Evolutionary conservation across 1,139 yeast genomes (phyloP), one percentile per base, ranked within the genome.

Genomic region (Candida sojae): DNA sequence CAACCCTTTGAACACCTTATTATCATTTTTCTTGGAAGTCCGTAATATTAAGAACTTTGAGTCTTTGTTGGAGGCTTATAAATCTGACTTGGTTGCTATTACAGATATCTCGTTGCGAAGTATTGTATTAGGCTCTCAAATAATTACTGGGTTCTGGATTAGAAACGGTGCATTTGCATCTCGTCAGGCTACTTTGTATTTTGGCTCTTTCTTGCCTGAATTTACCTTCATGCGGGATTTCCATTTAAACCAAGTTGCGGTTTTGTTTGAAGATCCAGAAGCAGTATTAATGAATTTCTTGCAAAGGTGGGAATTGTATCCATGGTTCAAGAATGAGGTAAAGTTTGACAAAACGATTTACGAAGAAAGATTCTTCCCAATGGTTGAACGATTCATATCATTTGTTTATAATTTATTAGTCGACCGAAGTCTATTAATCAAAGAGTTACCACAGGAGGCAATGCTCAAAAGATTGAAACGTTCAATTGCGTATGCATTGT

Each of bases 101-200:
- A 72, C 86, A 0, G 90, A 84, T 60, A 67, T 76, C 41, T 75
- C 88, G 0, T 65, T 87, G 44, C 72, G 88, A 58, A 75, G 85
- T 21, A 69, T 84, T 9, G 96, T 88, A 0, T 68, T 88, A 21
- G 74, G 86, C 6, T 75, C 92, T 0, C 97, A 93, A 62, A 83
- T 91, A 12, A 81, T 83, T 42, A 77, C 82, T 1, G 96, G 96
- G 0, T 80, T 86, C 52, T 93, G 98, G 98, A 89, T 93, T 3
- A 79, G 98, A 62, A 93, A 93, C 62, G 89, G 89, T n/a, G 57
- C 70, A 43, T 68, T 80, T 6, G 79, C 77, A 2, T 64, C 82
- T 3, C 72, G 77, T 43, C 84, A 81, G 56, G 79, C 76, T 0
- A 54, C 69, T 0, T 55, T 70, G 35, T 73, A 74, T 50, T 58